These are phyloP conservation scores for Crithidia acanthocephali DNA, from an alignment of 208 protist species.

Conservation along the genomic window DNA sequence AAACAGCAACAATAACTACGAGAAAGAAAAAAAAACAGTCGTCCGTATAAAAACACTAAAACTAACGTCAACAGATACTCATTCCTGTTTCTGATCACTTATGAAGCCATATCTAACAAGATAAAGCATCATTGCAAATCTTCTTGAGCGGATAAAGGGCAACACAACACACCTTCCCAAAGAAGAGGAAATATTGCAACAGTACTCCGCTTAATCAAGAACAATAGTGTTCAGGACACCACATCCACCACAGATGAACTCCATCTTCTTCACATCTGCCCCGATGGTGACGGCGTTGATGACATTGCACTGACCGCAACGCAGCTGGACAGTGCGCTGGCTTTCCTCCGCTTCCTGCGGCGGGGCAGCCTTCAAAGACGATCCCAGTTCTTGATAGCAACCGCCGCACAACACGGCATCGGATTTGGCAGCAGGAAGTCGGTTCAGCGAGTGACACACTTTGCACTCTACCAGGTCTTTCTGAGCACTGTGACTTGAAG, in stretches of 20 bases:
- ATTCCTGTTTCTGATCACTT: no score
- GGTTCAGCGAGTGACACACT: conserved; percentile 59
- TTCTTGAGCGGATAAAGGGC: no score
- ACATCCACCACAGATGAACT: conserved; percentile 82
- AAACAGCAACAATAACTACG: no score
- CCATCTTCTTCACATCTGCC: conserved; percentile 41
- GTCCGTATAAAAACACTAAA: no score
- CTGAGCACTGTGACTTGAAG: neutral
- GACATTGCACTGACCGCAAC: conserved; percentile 58
- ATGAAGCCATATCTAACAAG: no score
- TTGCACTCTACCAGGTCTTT: conserved; percentile 50
- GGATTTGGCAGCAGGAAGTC: conserved; percentile 49
- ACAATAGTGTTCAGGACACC: conserved; percentile 66
- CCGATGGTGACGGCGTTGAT: conserved; percentile 60
- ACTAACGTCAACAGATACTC: no score
- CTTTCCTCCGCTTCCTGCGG: conserved; percentile 18
- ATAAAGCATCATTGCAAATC: no score
- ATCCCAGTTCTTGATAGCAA: conserved; percentile 60
- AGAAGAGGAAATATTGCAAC: neutral
- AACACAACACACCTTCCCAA: no score
- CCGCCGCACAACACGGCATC: conserved; percentile 74
- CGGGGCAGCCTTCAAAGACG: conserved; percentile 1
- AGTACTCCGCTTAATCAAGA: conserved; percentile 33
- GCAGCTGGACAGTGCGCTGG: conserved; percentile 64
- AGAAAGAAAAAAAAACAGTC: no score